Evolutionary conservation across 2,329 filamentous ascomycete species (phyloP).

Genomic region (Botryotinia globosa): DNA sequence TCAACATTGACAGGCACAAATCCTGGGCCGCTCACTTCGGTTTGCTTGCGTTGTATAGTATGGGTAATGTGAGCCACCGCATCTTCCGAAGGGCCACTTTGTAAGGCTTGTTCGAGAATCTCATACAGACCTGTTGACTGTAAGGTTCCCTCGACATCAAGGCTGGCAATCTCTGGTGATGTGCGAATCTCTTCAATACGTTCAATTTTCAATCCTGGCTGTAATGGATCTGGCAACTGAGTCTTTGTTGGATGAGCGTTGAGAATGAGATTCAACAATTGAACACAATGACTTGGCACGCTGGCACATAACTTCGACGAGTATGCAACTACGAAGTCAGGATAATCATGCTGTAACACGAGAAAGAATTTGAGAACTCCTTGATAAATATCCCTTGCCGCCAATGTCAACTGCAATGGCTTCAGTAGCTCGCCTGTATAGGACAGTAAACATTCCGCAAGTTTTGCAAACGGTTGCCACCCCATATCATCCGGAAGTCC

Average conservation of each 20-base stretch:
- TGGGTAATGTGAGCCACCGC: conserved; percentile 74
- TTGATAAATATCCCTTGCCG: conserved; percentile 80
- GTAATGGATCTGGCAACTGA: conserved; percentile 72
- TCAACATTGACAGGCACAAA: conserved; percentile 67
- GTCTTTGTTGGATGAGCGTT: conserved; percentile 71
- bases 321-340: conserved; percentile 87
- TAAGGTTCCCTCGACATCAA: conserved; percentile 53
- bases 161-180: conserved; percentile 62
- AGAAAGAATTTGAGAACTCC: conserved; percentile 79
- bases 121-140: conserved; percentile 55
- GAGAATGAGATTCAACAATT: conserved; percentile 84
- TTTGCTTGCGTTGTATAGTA: conserved; percentile 60
- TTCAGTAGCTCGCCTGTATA: conserved; percentile 81
- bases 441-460: conserved; percentile 68
- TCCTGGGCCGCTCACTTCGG: conserved; percentile 62
- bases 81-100: conserved; percentile 65
- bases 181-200: conserved; percentile 71
- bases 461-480: conserved; percentile 72
- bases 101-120: conserved; percentile 57
- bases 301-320: conserved; percentile 77
- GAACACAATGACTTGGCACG: conserved; percentile 79
- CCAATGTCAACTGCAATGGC: conserved; percentile 62
- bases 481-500: conserved; percentile 64
- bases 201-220: conserved; percentile 72
- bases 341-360: conserved; percentile 88